Conservation (phyloP, 495 filamentous ascomycete species). For the Clavariopsis aquatica region DNA sequence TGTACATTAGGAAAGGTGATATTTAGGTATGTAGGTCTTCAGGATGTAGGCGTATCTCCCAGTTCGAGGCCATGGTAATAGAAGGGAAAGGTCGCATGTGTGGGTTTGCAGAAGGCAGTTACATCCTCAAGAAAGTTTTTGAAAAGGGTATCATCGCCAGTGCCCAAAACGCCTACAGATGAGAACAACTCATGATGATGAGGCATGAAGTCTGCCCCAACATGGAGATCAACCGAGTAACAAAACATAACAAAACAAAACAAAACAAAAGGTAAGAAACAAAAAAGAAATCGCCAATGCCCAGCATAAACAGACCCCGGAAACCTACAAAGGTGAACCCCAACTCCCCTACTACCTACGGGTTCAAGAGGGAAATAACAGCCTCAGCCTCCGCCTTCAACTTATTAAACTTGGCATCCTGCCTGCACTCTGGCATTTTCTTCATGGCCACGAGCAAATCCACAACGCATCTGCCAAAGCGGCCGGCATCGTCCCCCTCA, state of each 20-base stretch:
- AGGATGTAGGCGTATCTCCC: neutral
- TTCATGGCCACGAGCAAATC: neutral
- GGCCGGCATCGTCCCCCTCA: neutral
- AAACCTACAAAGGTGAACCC: neutral
- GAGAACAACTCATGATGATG: too few species aligned
- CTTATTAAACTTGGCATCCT: neutral
- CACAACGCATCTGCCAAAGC: neutral
- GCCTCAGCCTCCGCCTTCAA: neutral
- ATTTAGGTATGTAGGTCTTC: neutral
- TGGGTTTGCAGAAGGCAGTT: neutral
- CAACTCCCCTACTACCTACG: neutral
- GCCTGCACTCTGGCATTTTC: neutral
- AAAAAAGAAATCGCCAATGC: neutral
- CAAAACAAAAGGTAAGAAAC: neutral
- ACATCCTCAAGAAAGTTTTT: neutral
- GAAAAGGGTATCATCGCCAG: neutral
- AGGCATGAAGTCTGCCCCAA: too few species aligned
- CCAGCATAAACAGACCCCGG: neutral
- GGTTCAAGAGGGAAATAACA: neutral
- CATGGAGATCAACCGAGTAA: neutral
- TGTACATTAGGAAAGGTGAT: too few species aligned
- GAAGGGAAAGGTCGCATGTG: neutral
- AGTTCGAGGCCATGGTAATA: neutral
- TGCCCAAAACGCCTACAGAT: too few species aligned
- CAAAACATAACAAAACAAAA: neutral